A percentile compares a stretch with the other conserved stretches of the same genome.
These are phyloP conservation scores for Tolypocladium tundrense DNA, from an alignment of 2,329 filamentous ascomycete species.

Conservation along the genomic window DNA sequence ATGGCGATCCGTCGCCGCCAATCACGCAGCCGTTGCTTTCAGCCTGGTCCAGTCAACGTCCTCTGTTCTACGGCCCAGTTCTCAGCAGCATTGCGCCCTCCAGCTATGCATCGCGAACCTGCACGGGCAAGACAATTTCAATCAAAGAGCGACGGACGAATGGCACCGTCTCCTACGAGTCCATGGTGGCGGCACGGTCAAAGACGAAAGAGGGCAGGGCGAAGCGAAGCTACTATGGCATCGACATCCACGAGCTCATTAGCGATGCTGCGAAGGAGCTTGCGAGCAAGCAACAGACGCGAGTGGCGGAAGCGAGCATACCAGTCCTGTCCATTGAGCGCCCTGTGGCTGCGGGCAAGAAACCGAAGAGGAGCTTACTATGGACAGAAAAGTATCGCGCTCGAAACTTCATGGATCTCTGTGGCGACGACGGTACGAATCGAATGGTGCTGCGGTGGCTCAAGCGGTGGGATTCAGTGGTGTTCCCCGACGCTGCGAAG, in stretches of 20 bases:
- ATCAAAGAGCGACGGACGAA: conserved; percentile 43
- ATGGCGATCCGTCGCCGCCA: background rate
- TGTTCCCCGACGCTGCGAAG: conserved; percentile 70
- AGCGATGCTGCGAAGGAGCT: conserved; percentile 57
- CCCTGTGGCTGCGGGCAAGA: conserved; percentile 19
- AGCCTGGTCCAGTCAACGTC: conserved; percentile 10
- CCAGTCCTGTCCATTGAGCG: conserved; percentile 30
- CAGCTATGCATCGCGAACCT: conserved; percentile 38
- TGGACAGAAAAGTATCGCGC: conserved; percentile 99
- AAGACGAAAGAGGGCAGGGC: conserved; percentile 57
- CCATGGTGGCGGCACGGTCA: conserved; percentile 58
- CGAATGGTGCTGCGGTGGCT: conserved; percentile 84
- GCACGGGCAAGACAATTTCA: conserved; percentile 44
- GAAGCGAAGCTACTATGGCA: conserved; percentile 75
- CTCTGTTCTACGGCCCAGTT: conserved; percentile 17
- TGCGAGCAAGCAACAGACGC: conserved; percentile 21
- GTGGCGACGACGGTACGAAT: conserved; percentile 91
- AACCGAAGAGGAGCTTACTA: conserved; percentile 46
- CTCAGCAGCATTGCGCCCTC: conserved; percentile 14
- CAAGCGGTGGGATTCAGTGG: conserved; percentile 85
- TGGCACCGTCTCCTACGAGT: conserved; percentile 47
- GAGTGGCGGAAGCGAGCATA: conserved; percentile 15
- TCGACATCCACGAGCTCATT: conserved; percentile 79
- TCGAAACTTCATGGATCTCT: conserved; percentile 80
- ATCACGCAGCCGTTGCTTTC: conserved; percentile 1